These are phyloP conservation scores for Forsythia viridissima DNA, from an alignment of 257 asterid genomes.

Conservation along the genomic window DNA sequence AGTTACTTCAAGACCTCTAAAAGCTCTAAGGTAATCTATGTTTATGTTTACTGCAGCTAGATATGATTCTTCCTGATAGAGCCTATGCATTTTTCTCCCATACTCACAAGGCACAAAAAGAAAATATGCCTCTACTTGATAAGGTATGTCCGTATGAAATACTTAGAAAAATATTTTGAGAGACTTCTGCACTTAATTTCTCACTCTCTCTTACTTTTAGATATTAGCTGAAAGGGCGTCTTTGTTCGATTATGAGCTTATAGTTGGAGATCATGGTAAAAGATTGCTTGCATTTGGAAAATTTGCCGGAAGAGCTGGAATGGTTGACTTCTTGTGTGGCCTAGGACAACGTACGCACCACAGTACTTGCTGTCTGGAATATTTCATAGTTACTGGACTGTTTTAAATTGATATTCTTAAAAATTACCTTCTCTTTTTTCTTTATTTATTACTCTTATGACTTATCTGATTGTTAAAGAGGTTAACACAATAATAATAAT, in stretches of 20 bases:
- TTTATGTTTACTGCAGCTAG: slow-evolving; percentile 62
- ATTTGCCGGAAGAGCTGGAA: slow-evolving; percentile 96
- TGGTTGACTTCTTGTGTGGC: slow-evolving; percentile 82
- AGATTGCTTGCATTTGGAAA: slow-evolving; percentile 87
- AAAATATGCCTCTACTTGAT: slow-evolving; percentile 96
- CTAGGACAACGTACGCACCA: slow-evolving; percentile 70
- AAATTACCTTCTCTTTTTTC: background rate
- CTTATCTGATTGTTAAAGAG: background rate
- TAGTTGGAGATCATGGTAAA: slow-evolving; percentile 81
- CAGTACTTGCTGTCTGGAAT: background rate
- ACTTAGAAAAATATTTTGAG: background rate
- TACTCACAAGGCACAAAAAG: slow-evolving; percentile 94
- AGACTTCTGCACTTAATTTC: slow-evolving; percentile 6
- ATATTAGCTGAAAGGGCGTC: slow-evolving; percentile 76
- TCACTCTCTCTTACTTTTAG: slow-evolving; percentile 35
- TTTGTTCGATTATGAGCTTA: slow-evolving; percentile 90
- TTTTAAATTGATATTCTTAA: background rate
- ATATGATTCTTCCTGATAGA: slow-evolving; percentile 87
- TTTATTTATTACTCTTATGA: background rate
- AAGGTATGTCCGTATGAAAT: slow-evolving; percentile 51
- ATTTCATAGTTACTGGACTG: slow-evolving; percentile 9
- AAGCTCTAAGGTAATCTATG: background rate
- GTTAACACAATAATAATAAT: background rate
- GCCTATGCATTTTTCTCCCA: slow-evolving; percentile 95
- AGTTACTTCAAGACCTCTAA: background rate